phyloP scores from a whole-genome alignment of 306 rosid genomes.

The Dryas drummondii region DNA sequence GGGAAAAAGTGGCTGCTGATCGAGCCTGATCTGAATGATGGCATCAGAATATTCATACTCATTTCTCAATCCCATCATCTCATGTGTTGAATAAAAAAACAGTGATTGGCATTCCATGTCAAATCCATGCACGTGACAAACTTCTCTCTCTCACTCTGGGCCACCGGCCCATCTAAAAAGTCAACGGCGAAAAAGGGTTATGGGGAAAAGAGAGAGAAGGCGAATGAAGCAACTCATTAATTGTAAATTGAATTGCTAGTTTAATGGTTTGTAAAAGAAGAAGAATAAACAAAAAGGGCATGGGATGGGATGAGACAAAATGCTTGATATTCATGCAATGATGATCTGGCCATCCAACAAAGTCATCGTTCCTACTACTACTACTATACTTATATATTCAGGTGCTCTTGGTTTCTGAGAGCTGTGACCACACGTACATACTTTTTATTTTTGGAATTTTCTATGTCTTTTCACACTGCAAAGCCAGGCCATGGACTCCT shows the following conservation, averaged over 20 bases:
- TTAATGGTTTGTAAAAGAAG: neutral
- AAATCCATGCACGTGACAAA: constrained; percentile 73
- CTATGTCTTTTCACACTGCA: neutral
- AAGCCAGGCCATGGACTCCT: neutral
- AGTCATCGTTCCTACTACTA: neutral
- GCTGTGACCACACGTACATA: constrained; percentile 1
- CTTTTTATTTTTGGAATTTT: neutral
- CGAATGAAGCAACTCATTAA: too few relatives aligned
- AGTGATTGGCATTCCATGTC: constrained; percentile 46
- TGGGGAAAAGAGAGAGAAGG: too few relatives aligned
- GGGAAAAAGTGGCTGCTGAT: neutral
- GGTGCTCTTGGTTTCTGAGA: neutral
- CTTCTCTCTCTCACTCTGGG: constrained; percentile 9
- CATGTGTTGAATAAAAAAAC: constrained; percentile 10
- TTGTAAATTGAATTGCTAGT: too few relatives aligned
- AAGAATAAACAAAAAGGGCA: constrained; percentile 11
- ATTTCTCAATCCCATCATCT: neutral
- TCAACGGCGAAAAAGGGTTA: constrained; percentile 32
- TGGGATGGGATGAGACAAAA: constrained; percentile 9
- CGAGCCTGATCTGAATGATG: neutral
- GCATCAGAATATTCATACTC: constrained; percentile 51
- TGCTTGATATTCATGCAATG: constrained; percentile 16
- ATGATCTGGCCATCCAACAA: constrained; percentile 4
- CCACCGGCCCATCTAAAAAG: constrained; percentile 13
- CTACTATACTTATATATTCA: neutral